Evolutionary conservation across 2,329 filamentous ascomycete genomes (phyloP).

Genomic region (Arthrinium phaeospermum): DNA sequence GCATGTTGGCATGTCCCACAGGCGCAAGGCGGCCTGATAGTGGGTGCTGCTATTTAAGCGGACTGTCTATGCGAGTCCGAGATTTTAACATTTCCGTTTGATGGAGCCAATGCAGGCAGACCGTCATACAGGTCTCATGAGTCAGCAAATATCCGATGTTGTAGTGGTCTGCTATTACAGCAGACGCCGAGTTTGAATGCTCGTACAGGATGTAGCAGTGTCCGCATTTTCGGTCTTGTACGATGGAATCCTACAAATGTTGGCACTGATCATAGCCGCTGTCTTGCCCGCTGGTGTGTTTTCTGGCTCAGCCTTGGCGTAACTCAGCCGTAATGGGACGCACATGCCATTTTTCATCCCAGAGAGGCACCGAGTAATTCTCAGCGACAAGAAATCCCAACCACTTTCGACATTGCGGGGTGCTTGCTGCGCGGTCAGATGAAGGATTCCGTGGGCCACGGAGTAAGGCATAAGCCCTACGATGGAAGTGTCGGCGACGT

Average conservation of each 20-base stretch:
- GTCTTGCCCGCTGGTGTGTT: not conserved
- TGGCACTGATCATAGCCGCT: not conserved
- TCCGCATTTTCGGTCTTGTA: not conserved
- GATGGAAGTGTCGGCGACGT: not conserved
- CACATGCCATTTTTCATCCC: not conserved
- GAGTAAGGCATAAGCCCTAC: not conserved
- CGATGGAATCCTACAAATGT: not conserved
- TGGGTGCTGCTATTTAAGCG: not conserved
- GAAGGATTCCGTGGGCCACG: not conserved
- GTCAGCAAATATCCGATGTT: not conserved
- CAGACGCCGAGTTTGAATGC: not conserved
- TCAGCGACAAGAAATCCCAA: not conserved
- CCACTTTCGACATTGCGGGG: not conserved
- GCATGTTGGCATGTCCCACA: not conserved
- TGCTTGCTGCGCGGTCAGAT: not conserved
- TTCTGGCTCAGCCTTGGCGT: not conserved
- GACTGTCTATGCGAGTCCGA: not conserved
- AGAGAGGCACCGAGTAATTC: not conserved
- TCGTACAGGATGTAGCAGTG: not conserved
- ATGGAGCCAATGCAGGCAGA: not conserved
- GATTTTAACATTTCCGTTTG: not conserved
- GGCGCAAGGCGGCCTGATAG: not conserved
- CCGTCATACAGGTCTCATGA: not conserved
- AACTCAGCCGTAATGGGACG: not conserved
- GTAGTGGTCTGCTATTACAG: too few relatives aligned